A percentile compares a stretch with the other conserved stretches of the same genome.
Conservation (phyloP, 495 filamentous ascomycete species). For the Penicillium chermesinum region DNA sequence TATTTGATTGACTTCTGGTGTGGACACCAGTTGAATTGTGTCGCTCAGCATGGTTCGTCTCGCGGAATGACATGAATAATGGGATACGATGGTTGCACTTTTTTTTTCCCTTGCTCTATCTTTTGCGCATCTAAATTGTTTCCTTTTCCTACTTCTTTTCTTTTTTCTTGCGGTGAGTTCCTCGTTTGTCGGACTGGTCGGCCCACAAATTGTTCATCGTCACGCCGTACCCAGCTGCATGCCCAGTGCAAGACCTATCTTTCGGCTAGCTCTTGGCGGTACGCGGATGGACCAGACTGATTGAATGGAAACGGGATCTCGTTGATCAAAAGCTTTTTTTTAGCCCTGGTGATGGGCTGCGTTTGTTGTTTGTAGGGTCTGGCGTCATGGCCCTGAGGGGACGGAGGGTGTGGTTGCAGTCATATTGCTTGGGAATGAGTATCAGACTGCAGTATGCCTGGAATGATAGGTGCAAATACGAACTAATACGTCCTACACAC, state of each 20-base stretch:
- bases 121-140: slow-evolving; percentile 25
- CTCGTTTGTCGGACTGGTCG: slow-evolving; percentile 10
- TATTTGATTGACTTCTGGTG: slow-evolving; percentile 19
- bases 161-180: neutral
- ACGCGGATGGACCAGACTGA: slow-evolving; percentile 1
- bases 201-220: slow-evolving; percentile 13
- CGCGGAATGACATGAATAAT: slow-evolving; percentile 24
- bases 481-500: slow-evolving; percentile 16
- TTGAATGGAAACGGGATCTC: neutral
- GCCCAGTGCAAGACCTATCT: neutral
- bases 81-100: slow-evolving; percentile 12
- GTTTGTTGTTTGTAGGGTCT: neutral
- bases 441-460: slow-evolving; percentile 10
- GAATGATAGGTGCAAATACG: slow-evolving; percentile 20
- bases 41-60: slow-evolving; percentile 17
- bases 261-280: neutral
- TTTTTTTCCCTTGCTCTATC: slow-evolving; percentile 1
- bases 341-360: neutral
- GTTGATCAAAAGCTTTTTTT: neutral
- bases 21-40: slow-evolving; percentile 14
- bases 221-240: slow-evolving; percentile 15
- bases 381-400: neutral
- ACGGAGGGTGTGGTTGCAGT: slow-evolving; percentile 5
- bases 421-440: slow-evolving; percentile 8
- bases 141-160: slow-evolving; percentile 7